Base-by-base conservation (phyloP, 768 basidiomycete species). In the Hygrophoropsis aurantiaca region DNA sequence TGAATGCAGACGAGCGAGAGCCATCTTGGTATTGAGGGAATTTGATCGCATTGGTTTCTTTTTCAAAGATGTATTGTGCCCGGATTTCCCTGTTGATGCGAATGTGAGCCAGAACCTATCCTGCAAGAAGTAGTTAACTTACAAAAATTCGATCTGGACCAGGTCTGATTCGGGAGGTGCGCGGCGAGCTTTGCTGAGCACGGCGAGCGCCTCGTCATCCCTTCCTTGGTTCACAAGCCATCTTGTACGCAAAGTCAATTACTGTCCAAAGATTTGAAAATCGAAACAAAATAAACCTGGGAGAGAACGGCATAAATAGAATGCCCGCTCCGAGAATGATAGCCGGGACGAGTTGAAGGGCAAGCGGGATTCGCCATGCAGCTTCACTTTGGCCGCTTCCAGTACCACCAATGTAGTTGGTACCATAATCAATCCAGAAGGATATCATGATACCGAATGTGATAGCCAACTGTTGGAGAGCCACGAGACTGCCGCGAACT, bases 391-490 rank as follows among this genome's bases (percentile, higher is more conserved):
- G 87, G 6, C 64, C 64, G 0, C 51, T 54, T 9, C 77, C 77
- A 26, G 77, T 82, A 0, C 85, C 84, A 19, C 84, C 84, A 39
- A 87, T 87, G 63, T 79, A 85, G 66, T 88, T 87, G 21, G 82
- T 85, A 18, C 73, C 71, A 43, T 70, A 73, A 40, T 71, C 68
- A 49, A 74, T 74, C 69, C 70, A 78, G 68, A 73, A 74, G 5
- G 66, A 72, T 20, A 87, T 53, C 82, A 87, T 81, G 61, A 87
- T 88, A 18, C 85, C 85, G 55, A 87, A 87, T 2, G 85, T 86
- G 62, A 91, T 91, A 3, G 87, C 84, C 16, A 90, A 72, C 60
- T 90, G 89, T 60, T 90, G 89, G 8, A 91, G 75, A 3, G 86
- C 87, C 42, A 90, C 87, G 30, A 91, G 69, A 60, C 82, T 84